Evolutionary conservation across 176 grass and related monocot genomes (phyloP).

Genomic region (Lolium perenne): DNA sequence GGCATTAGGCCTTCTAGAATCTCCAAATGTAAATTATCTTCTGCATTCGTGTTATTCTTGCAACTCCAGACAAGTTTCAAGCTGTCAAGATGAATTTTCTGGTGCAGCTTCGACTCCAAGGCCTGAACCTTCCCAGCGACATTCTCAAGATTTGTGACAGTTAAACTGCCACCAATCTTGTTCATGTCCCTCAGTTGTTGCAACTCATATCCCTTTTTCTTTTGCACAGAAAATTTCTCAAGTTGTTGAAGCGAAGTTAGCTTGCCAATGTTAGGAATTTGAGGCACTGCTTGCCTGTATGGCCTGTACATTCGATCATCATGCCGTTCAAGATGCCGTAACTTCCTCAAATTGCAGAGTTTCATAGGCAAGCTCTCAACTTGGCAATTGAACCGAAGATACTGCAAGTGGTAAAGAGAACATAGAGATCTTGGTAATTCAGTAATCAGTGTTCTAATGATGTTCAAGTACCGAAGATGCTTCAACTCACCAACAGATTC

Average conservation of each 20-base stretch:
- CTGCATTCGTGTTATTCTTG: background rate
- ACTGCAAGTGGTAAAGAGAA: no score
- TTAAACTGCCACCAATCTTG: background rate
- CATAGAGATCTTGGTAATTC: no score
- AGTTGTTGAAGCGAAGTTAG: background rate
- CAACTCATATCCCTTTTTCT: slow-evolving; percentile 32
- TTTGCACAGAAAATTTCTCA: background rate
- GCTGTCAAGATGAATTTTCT: background rate
- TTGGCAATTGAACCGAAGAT: no score
- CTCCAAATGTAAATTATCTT: background rate
- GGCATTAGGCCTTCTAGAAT: slow-evolving; percentile 10
- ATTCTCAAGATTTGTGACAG: background rate
- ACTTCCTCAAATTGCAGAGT: no score
- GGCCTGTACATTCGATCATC: no score
- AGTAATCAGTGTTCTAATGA: no score
- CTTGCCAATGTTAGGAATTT: slow-evolving; percentile 20
- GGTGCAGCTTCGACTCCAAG: background rate
- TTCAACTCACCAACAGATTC: no score
- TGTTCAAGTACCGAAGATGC: no score
- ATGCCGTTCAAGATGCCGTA: no score
- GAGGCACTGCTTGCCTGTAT: no score
- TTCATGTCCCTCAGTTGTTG: slow-evolving; percentile 8
- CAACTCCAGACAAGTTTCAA: background rate
- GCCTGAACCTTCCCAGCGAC: slow-evolving; percentile 6
- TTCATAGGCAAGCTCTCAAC: no score